Percentiles rank a stretch among this genome's conserved stretches.
Evolutionary conservation across 768 basidiomycete genomes (phyloP).

Genomic region (Clitopilus passeckerianus): DNA sequence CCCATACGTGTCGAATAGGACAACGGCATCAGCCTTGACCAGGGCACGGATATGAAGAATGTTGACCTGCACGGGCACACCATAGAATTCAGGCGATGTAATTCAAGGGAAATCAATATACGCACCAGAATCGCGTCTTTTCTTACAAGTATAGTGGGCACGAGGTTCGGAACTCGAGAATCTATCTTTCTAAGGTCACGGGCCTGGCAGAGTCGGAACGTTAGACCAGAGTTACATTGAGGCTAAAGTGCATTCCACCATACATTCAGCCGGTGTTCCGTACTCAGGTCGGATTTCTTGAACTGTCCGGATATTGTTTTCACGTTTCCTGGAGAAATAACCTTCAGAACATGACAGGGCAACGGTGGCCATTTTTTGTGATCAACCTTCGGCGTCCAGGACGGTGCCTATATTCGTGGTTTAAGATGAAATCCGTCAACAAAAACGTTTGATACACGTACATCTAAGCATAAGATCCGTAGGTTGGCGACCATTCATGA

Average conservation of each 20-base stretch:
- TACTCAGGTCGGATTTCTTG: conserved; percentile 85
- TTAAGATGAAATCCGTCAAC: conserved; percentile 8
- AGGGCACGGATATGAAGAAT: conserved; percentile 93
- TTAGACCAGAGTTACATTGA: conserved; percentile 14
- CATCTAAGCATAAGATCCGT: conserved; percentile 90
- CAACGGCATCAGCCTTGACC: conserved; percentile 87
- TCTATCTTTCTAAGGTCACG: conserved; percentile 97
- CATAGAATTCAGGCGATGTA: conserved; percentile 1
- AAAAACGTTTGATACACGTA: conserved; percentile 35
- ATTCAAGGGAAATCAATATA: conserved; percentile 9
- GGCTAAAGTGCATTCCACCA: conserved; percentile 24
- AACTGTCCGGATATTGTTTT: conserved; percentile 87
- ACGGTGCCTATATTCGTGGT: conserved; percentile 60
- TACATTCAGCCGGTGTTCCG: conserved; percentile 88
- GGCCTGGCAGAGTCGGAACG: conserved; percentile 42
- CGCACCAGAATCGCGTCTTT: conserved; percentile 83
- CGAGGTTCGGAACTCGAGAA: conserved; percentile 88
- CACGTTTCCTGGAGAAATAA: conserved; percentile 57
- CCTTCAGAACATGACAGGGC: not conserved
- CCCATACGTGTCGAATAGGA: conserved; percentile 91
- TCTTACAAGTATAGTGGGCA: conserved; percentile 89
- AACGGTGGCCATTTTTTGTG: not conserved
- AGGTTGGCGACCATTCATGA: conserved; percentile 83
- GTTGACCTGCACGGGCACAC: conserved; percentile 56
- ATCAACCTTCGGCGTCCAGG: conserved; percentile 74